Evolutionary conservation across 352 stramenopile species (phyloP).

Genomic region (Thraustotheca clavata): DNA sequence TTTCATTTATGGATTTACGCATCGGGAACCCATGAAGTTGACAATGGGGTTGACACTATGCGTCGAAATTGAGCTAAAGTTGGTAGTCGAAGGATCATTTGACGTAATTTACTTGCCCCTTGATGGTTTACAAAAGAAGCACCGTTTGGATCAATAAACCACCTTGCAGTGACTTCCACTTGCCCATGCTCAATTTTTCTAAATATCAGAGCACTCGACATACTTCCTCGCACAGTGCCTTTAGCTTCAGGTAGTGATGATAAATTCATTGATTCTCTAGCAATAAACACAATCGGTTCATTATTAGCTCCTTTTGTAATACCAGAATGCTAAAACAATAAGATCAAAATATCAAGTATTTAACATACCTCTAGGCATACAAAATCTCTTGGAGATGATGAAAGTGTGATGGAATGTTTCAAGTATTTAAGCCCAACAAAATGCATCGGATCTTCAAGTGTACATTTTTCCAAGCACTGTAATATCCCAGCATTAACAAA

Average conservation of each 20-base stretch:
- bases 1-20: background rate
- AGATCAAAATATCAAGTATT: background rate
- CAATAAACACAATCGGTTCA: background rate
- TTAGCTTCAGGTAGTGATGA: background rate
- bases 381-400: background rate
- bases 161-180: background rate
- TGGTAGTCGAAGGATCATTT: background rate
- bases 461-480: background rate
- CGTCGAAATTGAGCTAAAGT: background rate
- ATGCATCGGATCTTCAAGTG: background rate
- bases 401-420: constrained; percentile 2
- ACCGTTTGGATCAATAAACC: background rate
- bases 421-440: constrained; percentile 20
- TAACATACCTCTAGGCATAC: constrained; percentile 8
- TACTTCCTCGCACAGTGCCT: background rate
- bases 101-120: background rate
- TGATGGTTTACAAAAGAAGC: background rate
- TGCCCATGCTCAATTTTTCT: background rate
- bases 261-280: background rate
- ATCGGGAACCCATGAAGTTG: constrained; percentile 12
- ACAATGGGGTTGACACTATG: background rate
- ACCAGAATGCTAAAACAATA: constrained; percentile 8
- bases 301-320: background rate
- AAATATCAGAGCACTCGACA: background rate
- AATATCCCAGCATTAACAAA: constrained; percentile 12